phyloP scores from a whole-genome alignment of 345 rosid genomes.

The Erucastrum elatum region DNA sequence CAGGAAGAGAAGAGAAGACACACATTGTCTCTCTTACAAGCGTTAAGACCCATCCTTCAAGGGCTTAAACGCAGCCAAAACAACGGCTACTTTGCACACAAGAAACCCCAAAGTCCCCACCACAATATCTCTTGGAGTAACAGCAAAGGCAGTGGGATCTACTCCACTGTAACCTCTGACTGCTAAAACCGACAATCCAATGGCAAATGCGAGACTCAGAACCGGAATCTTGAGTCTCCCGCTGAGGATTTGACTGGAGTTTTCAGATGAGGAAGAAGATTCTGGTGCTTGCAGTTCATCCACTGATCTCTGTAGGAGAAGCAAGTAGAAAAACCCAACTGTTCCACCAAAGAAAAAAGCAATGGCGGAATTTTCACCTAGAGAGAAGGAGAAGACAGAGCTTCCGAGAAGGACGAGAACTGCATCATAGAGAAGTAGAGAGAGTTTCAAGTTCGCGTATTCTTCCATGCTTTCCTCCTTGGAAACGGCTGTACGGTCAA shows the following conservation, averaged over 20 bases:
- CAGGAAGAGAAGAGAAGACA: background rate
- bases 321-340: slow-evolving; percentile 62
- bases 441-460: slow-evolving; percentile 72
- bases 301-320: slow-evolving; percentile 70
- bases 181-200: slow-evolving; percentile 48
- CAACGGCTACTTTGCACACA: slow-evolving; percentile 77
- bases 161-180: slow-evolving; percentile 47
- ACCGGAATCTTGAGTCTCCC: slow-evolving; percentile 51
- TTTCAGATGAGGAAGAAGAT: slow-evolving; percentile 37
- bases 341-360: slow-evolving; percentile 78
- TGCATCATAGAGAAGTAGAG: slow-evolving; percentile 52
- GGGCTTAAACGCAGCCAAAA: slow-evolving; percentile 80
- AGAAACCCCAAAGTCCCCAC: slow-evolving; percentile 81
- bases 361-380: slow-evolving; percentile 50
- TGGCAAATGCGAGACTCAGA: slow-evolving; percentile 47
- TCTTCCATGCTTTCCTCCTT: slow-evolving; percentile 85
- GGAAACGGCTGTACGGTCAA: slow-evolving; percentile 23
- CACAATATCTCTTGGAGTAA: slow-evolving; percentile 68
- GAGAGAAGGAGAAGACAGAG: slow-evolving; percentile 42
- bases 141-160: slow-evolving; percentile 34
- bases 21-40: background rate
- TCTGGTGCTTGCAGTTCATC: slow-evolving; percentile 61
- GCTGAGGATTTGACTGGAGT: slow-evolving; percentile 20
- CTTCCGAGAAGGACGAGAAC: slow-evolving; percentile 56
- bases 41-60: slow-evolving; percentile 34